Conservation (phyloP, 75 land plant species). For the Cunninghamia lanceolata region DNA sequence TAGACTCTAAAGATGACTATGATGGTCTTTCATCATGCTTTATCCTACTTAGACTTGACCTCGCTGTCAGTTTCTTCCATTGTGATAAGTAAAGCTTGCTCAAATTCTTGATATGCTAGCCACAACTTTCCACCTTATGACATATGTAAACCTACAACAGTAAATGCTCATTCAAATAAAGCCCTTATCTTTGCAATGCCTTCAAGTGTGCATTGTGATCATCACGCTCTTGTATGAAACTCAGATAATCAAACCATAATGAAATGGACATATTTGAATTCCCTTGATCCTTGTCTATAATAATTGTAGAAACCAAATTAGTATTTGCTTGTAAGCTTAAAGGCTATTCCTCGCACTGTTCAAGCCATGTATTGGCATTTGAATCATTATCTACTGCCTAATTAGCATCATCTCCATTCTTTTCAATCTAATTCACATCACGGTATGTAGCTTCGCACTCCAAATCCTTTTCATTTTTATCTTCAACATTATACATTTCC, state of each 20-base stretch:
- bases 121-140: slow-evolving; percentile 76
- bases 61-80: slow-evolving; percentile 48
- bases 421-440: background rate
- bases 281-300: background rate
- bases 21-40: too few relatives aligned
- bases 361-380: background rate
- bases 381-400: background rate
- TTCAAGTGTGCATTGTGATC: slow-evolving; percentile 39
- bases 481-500: background rate
- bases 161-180: slow-evolving; percentile 84
- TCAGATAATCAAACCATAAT: slow-evolving; percentile 86
- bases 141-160: slow-evolving; percentile 80
- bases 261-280: slow-evolving; percentile 48
- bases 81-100: slow-evolving; percentile 57
- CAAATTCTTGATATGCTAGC: slow-evolving; percentile 83
- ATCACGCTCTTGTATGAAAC: slow-evolving; percentile 78
- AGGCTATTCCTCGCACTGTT: background rate
- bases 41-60: too few relatives aligned
- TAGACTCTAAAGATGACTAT: too few relatives aligned
- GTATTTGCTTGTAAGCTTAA: background rate
- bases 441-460: background rate
- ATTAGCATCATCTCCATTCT: background rate
- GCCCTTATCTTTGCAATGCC: slow-evolving; percentile 71
- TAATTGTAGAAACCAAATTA: background rate
- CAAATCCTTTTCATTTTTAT: background rate